These are phyloP conservation scores for Entomortierella beljakovae DNA, from an alignment of 192 early-diverging fungal genomes.

Conservation along the genomic window DNA sequence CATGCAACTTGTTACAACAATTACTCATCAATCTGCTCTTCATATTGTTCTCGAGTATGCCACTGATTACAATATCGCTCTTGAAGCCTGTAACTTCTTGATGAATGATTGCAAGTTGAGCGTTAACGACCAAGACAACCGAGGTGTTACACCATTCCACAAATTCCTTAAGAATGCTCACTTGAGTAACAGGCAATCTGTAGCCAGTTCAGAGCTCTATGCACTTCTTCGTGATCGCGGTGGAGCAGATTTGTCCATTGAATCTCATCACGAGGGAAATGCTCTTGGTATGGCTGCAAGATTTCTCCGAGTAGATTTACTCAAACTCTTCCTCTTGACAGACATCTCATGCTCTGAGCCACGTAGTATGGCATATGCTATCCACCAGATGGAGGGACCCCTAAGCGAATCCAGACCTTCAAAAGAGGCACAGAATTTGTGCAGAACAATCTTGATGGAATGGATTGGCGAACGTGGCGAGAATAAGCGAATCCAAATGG, in stretches of 20 bases:
- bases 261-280: constrained; percentile 43
- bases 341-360: constrained; percentile 39
- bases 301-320: constrained; percentile 36
- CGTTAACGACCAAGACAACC: constrained; percentile 39
- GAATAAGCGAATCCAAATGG: constrained; percentile 39
- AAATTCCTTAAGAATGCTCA: constrained; percentile 51
- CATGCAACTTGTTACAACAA: constrained; percentile 36
- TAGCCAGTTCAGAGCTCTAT: constrained; percentile 40
- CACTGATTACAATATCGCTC: constrained; percentile 28
- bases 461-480: constrained; percentile 49
- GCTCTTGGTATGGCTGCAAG: constrained; percentile 41
- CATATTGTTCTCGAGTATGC: constrained; percentile 47
- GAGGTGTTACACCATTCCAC: constrained; percentile 48
- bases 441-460: constrained; percentile 36
- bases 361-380: constrained; percentile 31
- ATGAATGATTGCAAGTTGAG: constrained; percentile 37
- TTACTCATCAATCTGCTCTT: constrained; percentile 43
- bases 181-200: constrained; percentile 31
- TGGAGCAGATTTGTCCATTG: constrained; percentile 25
- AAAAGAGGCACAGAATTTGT: constrained; percentile 28
- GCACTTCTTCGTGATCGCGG: constrained; percentile 40
- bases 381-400: constrained; percentile 28
- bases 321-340: constrained; percentile 43
- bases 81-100: constrained; percentile 35
- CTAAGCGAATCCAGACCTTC: constrained; percentile 33